A percentile compares a stretch with the other conserved stretches of the same genome.
phyloP scores from a whole-genome alignment of 306 rosid species.

The Gleditsia sinensis region DNA sequence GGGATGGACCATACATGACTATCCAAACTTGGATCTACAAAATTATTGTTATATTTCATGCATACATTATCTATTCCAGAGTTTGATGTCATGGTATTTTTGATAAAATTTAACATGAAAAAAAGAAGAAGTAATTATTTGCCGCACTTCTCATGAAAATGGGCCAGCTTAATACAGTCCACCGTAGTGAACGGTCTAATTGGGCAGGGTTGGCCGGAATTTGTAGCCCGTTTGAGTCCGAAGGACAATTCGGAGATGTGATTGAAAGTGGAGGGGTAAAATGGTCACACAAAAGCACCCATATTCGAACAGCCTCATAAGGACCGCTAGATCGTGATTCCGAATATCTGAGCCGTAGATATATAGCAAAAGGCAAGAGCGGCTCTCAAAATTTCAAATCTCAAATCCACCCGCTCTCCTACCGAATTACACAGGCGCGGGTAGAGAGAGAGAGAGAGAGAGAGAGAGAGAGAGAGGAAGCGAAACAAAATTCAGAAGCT shows the following conservation, averaged over 20 bases:
- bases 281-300: not conserved
- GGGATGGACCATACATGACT: too few species aligned
- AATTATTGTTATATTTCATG: too few species aligned
- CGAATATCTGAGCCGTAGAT: slow-evolving; percentile 38
- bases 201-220: too few species aligned
- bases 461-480: slow-evolving; percentile 2
- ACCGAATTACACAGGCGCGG: slow-evolving; percentile 34
- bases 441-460: slow-evolving; percentile 7
- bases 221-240: not conserved
- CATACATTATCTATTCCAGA: too few species aligned
- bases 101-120: too few species aligned
- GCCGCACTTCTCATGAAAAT: too few species aligned
- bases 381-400: slow-evolving; percentile 62
- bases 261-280: not conserved
- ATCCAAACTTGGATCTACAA: too few species aligned
- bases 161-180: too few species aligned
- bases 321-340: slow-evolving; percentile 43
- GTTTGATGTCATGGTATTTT: too few species aligned
- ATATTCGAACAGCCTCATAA: not conserved
- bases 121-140: too few species aligned
- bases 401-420: slow-evolving; percentile 45
- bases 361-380: slow-evolving; percentile 37
- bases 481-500: not conserved
- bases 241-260: not conserved
- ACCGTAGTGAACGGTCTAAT: too few species aligned